These are phyloP conservation scores for Fusarium subglutinans DNA, from an alignment of 2,329 filamentous ascomycete species.

Conservation along the genomic window DNA sequence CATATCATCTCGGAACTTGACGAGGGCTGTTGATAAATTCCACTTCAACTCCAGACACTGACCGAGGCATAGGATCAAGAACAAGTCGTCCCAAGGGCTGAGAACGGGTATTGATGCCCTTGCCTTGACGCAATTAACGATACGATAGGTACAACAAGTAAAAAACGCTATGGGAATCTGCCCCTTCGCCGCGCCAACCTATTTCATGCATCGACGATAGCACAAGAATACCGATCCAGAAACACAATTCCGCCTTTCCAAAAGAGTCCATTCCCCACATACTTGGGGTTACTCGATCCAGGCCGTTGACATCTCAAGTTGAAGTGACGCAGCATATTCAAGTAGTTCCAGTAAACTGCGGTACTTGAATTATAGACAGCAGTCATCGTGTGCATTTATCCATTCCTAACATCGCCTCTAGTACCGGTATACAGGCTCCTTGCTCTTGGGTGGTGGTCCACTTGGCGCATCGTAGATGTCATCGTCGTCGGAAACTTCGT, in stretches of 20 bases:
- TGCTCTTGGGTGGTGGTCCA: constrained; percentile 48
- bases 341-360: background rate
- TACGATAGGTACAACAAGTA: constrained; percentile 23
- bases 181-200: constrained; percentile 39
- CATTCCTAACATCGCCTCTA: constrained; percentile 14
- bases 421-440: constrained; percentile 51
- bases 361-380: background rate
- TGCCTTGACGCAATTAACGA: constrained; percentile 8
- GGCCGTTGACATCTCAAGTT: background rate
- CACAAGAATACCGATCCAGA: constrained; percentile 20
- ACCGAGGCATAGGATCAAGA: background rate
- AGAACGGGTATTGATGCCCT: constrained; percentile 9
- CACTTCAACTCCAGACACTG: background rate
- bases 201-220: constrained; percentile 34
- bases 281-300: background rate
- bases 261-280: background rate
- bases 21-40: background rate
- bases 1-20: background rate
- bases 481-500: constrained; percentile 48
- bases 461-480: constrained; percentile 50
- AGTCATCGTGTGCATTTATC: background rate
- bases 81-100: background rate
- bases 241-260: constrained; percentile 20
- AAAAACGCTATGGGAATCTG: constrained; percentile 39
- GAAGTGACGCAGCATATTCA: background rate